These are phyloP conservation scores for Orobanche coerulescens DNA, from an alignment of 257 asterid species.

Conservation along the genomic window DNA sequence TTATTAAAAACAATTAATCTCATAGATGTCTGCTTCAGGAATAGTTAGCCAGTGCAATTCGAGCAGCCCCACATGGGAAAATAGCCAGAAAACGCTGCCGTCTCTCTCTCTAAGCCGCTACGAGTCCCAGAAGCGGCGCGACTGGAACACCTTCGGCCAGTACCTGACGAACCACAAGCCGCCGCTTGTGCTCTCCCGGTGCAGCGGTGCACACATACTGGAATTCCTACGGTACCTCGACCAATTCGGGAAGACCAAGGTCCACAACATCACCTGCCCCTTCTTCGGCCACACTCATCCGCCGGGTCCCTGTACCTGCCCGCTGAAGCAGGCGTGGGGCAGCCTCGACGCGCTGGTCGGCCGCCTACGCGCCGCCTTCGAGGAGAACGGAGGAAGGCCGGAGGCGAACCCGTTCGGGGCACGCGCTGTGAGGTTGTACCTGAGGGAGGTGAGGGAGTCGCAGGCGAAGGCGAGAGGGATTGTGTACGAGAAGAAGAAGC, in stretches of 20 bases:
- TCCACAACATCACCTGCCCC: slow-evolving; percentile 35
- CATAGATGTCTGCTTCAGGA: slow-evolving; percentile 4
- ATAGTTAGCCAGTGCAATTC: slow-evolving; percentile 16
- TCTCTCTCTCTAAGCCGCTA: slow-evolving; percentile 37
- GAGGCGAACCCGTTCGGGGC: slow-evolving; percentile 56
- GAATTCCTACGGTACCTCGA: slow-evolving; percentile 46
- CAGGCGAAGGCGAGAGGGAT: slow-evolving; percentile 57
- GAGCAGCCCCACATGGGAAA: slow-evolving; percentile 25
- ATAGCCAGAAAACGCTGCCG: slow-evolving; percentile 19
- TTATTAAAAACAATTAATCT: neutral
- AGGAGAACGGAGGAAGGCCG: slow-evolving; percentile 50
- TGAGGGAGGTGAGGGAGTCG: slow-evolving; percentile 51
- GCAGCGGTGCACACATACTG: slow-evolving; percentile 60
- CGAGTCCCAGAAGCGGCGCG: slow-evolving; percentile 59
- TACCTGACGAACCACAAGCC: slow-evolving; percentile 58
- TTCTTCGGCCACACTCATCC: slow-evolving; percentile 51
- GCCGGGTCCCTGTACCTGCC: slow-evolving; percentile 48
- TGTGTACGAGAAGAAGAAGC: slow-evolving; percentile 54
- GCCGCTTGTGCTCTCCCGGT: slow-evolving; percentile 44
- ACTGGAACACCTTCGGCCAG: slow-evolving; percentile 57
- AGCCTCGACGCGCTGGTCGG: slow-evolving; percentile 64
- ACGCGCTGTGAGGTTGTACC: slow-evolving; percentile 48
- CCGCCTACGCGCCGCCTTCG: slow-evolving; percentile 55
- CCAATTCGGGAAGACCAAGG: slow-evolving; percentile 49
- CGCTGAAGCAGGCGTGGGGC: slow-evolving; percentile 55